These are phyloP conservation scores for Suillus alpinus DNA, from an alignment of 768 basidiomycete genomes.

Conservation along the genomic window DNA sequence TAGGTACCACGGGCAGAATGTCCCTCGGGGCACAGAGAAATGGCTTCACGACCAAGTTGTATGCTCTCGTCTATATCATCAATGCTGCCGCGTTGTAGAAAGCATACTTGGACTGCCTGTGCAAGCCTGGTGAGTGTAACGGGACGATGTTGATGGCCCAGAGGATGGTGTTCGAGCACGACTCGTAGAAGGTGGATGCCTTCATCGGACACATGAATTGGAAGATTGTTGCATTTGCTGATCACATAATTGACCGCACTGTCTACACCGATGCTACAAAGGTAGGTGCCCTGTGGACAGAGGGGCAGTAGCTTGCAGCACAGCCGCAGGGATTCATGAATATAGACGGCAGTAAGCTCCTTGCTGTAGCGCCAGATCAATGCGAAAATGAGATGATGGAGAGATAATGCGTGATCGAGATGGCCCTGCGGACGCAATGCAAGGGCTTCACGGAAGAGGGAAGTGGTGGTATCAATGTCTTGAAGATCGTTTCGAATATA, in stretches of 20 bases:
- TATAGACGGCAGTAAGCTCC: constrained; percentile 8
- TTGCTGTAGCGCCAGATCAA: constrained; percentile 11
- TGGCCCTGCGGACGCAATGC: constrained; percentile 4
- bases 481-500: no score
- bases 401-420: not conserved
- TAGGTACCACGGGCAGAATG: constrained; percentile 4
- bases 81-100: not conserved
- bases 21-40: constrained; percentile 10
- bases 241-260: no score
- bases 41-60: not conserved
- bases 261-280: no score
- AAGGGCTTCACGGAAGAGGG: not conserved
- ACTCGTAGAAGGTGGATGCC: not conserved
- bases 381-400: constrained; percentile 14
- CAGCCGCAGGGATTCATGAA: constrained; percentile 9
- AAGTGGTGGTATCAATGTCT: no score
- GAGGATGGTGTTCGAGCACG: not conserved
- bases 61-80: constrained; percentile 12
- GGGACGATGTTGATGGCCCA: no score
- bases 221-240: not conserved
- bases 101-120: not conserved
- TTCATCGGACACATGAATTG: not conserved
- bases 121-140: not conserved
- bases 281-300: no score
- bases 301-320: no score